Evolutionary conservation across 345 rosid species (phyloP).

Genomic region (Adansonia digitata): DNA sequence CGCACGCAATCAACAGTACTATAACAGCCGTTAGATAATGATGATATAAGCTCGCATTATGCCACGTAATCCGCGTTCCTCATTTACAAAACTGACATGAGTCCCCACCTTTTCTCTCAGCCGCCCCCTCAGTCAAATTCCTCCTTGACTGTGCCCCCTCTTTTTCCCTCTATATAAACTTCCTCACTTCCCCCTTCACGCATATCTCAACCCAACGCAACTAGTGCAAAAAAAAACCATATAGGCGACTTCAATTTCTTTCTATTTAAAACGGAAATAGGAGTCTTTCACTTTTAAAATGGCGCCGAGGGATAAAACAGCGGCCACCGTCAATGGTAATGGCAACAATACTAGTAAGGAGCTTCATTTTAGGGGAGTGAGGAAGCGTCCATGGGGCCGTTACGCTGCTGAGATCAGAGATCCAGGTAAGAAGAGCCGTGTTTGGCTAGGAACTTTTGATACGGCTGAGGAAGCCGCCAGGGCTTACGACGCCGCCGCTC

Average conservation of each 20-base stretch:
- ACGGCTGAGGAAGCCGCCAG: slow-evolving; percentile 73
- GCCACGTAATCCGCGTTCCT: slow-evolving; percentile 23
- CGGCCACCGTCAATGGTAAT: slow-evolving; percentile 22
- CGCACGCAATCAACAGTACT: slow-evolving; percentile 19
- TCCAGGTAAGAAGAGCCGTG: slow-evolving; percentile 63
- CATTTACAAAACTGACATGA: slow-evolving; percentile 13
- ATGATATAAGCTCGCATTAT: slow-evolving; percentile 14
- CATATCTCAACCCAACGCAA: not conserved
- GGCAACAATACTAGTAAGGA: slow-evolving; percentile 26
- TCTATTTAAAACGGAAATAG: not conserved
- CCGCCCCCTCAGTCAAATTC: slow-evolving; percentile 44
- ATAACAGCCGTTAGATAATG: slow-evolving; percentile 30
- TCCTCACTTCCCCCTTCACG: not conserved
- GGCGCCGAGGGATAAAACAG: slow-evolving; percentile 48
- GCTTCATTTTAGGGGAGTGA: slow-evolving; percentile 68
- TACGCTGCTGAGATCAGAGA: slow-evolving; percentile 89
- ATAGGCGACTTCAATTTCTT: not conserved
- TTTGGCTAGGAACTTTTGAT: slow-evolving; percentile 90
- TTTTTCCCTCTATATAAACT: slow-evolving; percentile 23
- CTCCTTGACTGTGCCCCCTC: slow-evolving; percentile 26
- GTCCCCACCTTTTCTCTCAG: slow-evolving; percentile 7
- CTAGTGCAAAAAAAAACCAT: not conserved
- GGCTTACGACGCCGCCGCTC: slow-evolving; percentile 67
- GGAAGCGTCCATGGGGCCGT: slow-evolving; percentile 88
- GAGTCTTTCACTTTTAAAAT: slow-evolving; percentile 10